Evolutionary conservation across 148 eudicot genomes (phyloP).

Genomic region (Vaccinium vitisidaea): DNA sequence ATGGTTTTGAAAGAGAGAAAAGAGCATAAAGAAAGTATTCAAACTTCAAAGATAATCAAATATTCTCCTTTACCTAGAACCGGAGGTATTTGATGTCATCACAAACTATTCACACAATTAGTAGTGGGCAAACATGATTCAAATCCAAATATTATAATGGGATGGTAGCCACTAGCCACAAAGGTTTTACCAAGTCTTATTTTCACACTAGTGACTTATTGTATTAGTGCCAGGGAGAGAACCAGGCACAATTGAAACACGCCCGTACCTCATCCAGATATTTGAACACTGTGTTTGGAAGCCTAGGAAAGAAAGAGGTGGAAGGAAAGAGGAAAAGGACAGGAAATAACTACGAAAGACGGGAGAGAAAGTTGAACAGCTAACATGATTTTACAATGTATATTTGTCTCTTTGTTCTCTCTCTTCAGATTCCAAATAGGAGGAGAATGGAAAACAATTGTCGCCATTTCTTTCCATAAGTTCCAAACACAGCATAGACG

Average conservation of each 20-base stretch:
- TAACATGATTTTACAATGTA: background rate
- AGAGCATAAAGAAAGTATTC: background rate
- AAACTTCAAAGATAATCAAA: background rate
- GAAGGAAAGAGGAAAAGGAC: background rate
- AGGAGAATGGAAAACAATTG: background rate
- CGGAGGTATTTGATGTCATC: background rate
- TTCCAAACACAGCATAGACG: background rate
- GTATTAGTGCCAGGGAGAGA: background rate
- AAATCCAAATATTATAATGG: background rate
- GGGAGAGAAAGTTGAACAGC: background rate
- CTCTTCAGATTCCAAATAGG: background rate
- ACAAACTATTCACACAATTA: background rate
- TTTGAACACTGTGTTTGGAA: background rate
- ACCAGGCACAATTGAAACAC: background rate
- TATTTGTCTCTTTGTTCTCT: background rate
- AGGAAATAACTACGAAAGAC: background rate
- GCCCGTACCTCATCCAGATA: background rate
- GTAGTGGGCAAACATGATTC: background rate
- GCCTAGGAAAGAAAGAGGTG: background rate
- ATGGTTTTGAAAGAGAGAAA: background rate
- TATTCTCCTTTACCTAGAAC: no score
- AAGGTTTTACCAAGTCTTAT: background rate
- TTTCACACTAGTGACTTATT: background rate
- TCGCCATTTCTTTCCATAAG: background rate
- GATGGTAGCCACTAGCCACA: background rate